Conservation (phyloP, 495 filamentous ascomycete genomes). For the Sabuloglossum arenarium region DNA sequence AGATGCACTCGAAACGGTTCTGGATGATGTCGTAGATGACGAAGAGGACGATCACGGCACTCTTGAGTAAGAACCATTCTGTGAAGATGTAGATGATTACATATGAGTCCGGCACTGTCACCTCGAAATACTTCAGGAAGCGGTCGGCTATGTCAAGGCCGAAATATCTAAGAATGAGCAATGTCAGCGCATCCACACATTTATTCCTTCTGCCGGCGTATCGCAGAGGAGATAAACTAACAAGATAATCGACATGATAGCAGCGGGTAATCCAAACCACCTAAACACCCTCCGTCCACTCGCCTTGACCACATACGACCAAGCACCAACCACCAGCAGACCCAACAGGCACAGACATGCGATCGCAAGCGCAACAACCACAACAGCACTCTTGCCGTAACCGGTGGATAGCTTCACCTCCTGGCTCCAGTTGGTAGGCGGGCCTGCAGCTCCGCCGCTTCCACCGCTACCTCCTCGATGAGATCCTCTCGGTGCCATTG, state of each 20-base stretch:
- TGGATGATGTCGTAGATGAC: background rate
- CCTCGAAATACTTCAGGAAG: background rate
- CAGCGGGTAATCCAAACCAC: background rate
- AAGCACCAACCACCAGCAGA: background rate
- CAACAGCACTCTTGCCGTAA: background rate
- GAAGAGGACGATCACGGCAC: background rate
- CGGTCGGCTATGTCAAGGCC: background rate
- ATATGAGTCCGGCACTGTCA: background rate
- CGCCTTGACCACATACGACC: background rate
- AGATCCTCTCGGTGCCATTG: background rate
- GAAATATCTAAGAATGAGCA: background rate
- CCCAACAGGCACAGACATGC: background rate
- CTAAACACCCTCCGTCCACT: background rate
- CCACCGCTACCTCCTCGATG: background rate
- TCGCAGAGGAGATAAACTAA: background rate
- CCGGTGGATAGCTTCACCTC: background rate
- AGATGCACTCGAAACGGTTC: background rate
- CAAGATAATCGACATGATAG: background rate
- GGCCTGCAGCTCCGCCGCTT: background rate
- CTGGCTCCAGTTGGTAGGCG: background rate
- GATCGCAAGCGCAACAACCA: background rate
- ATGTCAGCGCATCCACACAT: no score
- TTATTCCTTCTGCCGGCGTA: no score
- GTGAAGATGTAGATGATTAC: background rate
- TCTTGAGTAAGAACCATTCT: background rate